These are phyloP conservation scores for Trichophyton simii DNA, from an alignment of 2,329 filamentous ascomycete species.

Conservation along the genomic window DNA sequence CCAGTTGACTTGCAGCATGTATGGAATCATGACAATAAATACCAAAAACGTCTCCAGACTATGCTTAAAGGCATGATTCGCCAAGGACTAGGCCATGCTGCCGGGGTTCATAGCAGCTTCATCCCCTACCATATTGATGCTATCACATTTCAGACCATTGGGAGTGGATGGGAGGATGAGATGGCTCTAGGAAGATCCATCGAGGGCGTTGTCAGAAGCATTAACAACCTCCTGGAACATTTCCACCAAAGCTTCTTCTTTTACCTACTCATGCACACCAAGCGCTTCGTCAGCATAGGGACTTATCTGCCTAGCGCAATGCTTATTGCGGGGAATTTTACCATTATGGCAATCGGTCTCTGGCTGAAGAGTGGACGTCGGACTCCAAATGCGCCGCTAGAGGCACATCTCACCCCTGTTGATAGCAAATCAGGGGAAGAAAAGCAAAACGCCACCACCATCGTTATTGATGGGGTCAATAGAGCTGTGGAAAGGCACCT, in stretches of 20 bases:
- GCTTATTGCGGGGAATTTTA: slow-evolving; percentile 88
- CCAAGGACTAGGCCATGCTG: slow-evolving; percentile 77
- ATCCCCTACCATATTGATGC: slow-evolving; percentile 97
- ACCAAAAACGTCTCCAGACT: slow-evolving; percentile 68
- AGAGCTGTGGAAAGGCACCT: slow-evolving; percentile 29
- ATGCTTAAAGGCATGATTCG: slow-evolving; percentile 88
- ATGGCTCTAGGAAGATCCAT: slow-evolving; percentile 86
- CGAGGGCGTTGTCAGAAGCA: slow-evolving; percentile 78
- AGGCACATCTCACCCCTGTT: slow-evolving; percentile 16
- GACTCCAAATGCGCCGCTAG: slow-evolving; percentile 11
- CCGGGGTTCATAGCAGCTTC: slow-evolving; percentile 86
- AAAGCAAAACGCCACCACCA: slow-evolving; percentile 13
- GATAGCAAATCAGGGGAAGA: slow-evolving; percentile 11
- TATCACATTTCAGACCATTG: slow-evolving; percentile 80
- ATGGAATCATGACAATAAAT: slow-evolving; percentile 63
- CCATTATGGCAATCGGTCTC: slow-evolving; percentile 84
- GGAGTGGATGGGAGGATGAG: slow-evolving; percentile 91
- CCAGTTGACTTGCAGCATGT: slow-evolving; percentile 73
- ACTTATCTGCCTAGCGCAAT: slow-evolving; percentile 97
- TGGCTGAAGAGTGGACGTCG: slow-evolving; percentile 70
- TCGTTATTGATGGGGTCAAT: slow-evolving; percentile 13
- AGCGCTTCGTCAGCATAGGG: slow-evolving; percentile 93
- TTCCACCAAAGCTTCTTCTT: slow-evolving; percentile 99
- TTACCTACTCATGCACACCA: slow-evolving; percentile 81
- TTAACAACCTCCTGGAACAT: slow-evolving; percentile 95